Base-by-base conservation (phyloP, 768 basidiomycete species). In the Cystofilobasidium macerans region DNA sequence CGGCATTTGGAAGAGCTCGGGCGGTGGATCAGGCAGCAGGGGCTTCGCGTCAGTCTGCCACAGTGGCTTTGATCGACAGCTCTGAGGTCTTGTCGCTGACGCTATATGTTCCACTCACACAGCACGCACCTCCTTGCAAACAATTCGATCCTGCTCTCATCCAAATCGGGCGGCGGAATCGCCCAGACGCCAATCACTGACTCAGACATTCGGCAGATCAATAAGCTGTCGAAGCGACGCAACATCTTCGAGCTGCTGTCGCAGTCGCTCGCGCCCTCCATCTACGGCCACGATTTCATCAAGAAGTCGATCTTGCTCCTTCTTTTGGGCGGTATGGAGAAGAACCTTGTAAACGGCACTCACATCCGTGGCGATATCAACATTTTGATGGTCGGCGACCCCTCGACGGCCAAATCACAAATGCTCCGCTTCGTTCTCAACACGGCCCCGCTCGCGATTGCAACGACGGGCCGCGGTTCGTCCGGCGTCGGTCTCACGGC, bases 361-460 rank as follows among this genome's bases (percentile, higher is more conserved):
- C 95, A 98, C 74, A 94, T 98, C 73, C 86, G 95, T 80, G 95
- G 95, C 53, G 95, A 99, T 76, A 98, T 99, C 81, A 99, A 99
- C 77, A 81, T 98, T 73, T 84, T 99, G 72, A 98, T 99, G 94
- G 93, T 99, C 66, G 95, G 95, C 69, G 95, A 99, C 77, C 95
- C 95, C 12, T 89, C 87, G n/a, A 99, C 95, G 0, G 95, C 95
- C 24, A 99, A 99, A 78, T 89, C 87, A 43, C 95, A 99, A 74
- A 79, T 99, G 73, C 81, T 99, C 61, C 87, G 95, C 62, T 98
- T 99, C 75, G 89, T 99, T 57, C 83, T 99, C 68, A 86, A 88
- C 70, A 98, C 89, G 9, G 95, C 95, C 6, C 94, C 94, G 35
- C 80, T 99, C 53, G 95, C 95, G 11, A 98, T 99, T 72, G 95